Evolutionary conservation across 805 yeast genomes (phyloP).

Genomic region (Metschnikowia lochheadii): DNA sequence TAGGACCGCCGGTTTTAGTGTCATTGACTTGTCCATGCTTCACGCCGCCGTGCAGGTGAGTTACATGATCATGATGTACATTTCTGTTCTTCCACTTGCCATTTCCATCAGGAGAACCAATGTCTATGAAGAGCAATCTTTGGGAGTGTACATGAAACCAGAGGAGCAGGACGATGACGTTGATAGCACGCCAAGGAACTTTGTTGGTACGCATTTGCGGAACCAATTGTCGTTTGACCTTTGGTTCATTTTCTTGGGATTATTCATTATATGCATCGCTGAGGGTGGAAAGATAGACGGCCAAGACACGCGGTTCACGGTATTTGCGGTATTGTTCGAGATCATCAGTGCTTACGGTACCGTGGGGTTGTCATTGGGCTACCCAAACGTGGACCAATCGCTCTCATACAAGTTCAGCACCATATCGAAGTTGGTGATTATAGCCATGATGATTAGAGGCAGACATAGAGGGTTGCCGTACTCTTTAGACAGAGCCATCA

Average conservation of each 20-base stretch:
- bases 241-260: conserved; percentile 87
- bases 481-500: conserved; percentile 87
- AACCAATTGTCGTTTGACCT: conserved; percentile 89
- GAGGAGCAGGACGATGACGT: conserved; percentile 26
- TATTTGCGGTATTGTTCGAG: conserved; percentile 78
- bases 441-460: conserved; percentile 90
- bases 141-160: conserved; percentile 73
- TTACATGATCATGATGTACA: conserved; percentile 96
- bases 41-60: conserved; percentile 93
- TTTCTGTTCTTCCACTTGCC: conserved; percentile 93
- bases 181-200: conserved; percentile 50
- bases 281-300: conserved; percentile 62
- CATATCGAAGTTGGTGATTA: conserved; percentile 76
- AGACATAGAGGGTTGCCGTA: conserved; percentile 96
- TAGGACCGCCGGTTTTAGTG: conserved; percentile 88
- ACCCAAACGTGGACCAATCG: conserved; percentile 62
- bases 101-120: conserved; percentile 95
- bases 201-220: conserved; percentile 82
- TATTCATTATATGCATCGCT: conserved; percentile 81
- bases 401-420: conserved; percentile 67
- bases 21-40: conserved; percentile 61
- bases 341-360: conserved; percentile 95
- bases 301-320: conserved; percentile 47
- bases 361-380: conserved; percentile 89
- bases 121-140: conserved; percentile 94